phyloP scores from a whole-genome alignment of 345 rosid species.

The Pistacia integerrima region DNA sequence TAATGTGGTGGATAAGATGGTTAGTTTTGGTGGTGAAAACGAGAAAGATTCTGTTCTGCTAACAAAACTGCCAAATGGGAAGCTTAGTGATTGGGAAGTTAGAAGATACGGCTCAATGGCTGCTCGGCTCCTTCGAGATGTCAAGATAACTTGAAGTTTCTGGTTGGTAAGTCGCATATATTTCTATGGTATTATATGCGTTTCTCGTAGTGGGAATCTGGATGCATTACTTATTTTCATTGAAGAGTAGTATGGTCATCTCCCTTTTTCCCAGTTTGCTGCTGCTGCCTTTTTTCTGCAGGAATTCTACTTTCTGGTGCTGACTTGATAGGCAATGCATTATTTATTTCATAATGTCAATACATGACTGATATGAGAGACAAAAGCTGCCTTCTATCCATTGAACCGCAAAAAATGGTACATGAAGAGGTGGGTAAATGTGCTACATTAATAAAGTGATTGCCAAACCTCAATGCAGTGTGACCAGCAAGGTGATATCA shows the following conservation, averaged over 20 bases:
- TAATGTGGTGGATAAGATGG: conserved; percentile 14
- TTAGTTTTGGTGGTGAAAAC: conserved; percentile 25
- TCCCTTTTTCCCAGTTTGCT: not conserved
- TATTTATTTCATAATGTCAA: not conserved
- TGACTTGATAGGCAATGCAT: not conserved
- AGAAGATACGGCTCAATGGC: conserved; percentile 89
- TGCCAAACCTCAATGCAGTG: not conserved
- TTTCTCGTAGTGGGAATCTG: not conserved
- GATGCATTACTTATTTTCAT: not conserved
- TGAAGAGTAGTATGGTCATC: not conserved
- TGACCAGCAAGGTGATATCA: not conserved
- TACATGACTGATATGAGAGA: not conserved
- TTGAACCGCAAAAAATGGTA: not conserved
- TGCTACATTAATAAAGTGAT: not conserved
- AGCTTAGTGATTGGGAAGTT: conserved; percentile 87
- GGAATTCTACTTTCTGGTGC: not conserved
- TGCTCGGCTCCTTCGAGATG: conserved; percentile 84
- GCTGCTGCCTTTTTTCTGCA: not conserved
- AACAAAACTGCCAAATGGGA: conserved; percentile 40
- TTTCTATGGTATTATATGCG: not conserved
- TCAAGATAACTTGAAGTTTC: conserved; percentile 52
- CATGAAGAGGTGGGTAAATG: not conserved
- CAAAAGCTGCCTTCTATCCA: not conserved
- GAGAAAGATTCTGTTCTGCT: conserved; percentile 32
- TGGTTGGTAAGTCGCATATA: conserved; percentile 11